phyloP scores from a whole-genome alignment of 345 rosid species.

The Lepidium didymum region DNA sequence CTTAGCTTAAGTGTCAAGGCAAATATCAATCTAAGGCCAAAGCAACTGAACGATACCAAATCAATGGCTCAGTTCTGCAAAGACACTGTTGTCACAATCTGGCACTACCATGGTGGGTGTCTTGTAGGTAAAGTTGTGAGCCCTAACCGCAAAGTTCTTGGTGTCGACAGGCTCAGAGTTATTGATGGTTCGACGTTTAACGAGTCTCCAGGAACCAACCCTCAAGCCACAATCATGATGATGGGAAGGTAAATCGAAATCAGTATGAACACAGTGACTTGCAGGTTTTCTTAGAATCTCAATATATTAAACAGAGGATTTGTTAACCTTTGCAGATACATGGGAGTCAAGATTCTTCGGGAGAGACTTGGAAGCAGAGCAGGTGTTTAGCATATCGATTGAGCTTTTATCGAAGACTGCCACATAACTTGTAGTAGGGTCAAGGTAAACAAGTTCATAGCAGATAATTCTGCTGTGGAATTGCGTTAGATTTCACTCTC shows the following conservation, averaged over 20 bases:
- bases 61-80: constrained; percentile 91
- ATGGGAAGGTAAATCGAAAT: constrained; percentile 75
- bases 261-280: constrained; percentile 6
- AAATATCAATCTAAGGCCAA: constrained; percentile 76
- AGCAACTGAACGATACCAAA: constrained; percentile 65
- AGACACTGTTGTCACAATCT: constrained; percentile 89
- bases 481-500: not conserved
- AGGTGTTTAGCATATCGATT: constrained; percentile 33
- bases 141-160: constrained; percentile 49
- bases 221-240: constrained; percentile 95
- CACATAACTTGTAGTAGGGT: not conserved
- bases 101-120: constrained; percentile 98
- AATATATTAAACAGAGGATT: not conserved
- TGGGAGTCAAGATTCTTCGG: constrained; percentile 80
- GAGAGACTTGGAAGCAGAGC: constrained; percentile 58
- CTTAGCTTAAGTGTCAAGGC: constrained; percentile 68
- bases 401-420: not conserved
- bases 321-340: constrained; percentile 53
- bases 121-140: constrained; percentile 76
- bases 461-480: constrained; percentile 12
- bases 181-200: constrained; percentile 76
- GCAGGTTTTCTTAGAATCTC: not conserved
- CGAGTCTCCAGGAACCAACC: constrained; percentile 94
- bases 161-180: constrained; percentile 59
- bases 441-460: not conserved